Conservation (phyloP, 2,329 filamentous ascomycete genomes). For the Microsporum canis region DNA sequence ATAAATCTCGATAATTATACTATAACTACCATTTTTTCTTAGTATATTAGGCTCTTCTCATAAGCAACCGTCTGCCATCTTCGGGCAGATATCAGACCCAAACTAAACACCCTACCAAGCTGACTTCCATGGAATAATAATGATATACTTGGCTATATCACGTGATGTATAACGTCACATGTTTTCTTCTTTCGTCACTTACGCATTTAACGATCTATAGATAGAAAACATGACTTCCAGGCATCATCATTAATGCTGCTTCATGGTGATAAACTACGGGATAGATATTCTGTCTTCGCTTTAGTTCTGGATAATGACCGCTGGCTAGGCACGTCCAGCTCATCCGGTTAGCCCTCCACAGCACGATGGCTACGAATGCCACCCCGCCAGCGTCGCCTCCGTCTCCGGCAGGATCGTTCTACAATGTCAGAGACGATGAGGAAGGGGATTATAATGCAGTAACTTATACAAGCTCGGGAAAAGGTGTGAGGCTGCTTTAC, state of each 20-base stretch:
- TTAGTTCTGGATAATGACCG: not conserved
- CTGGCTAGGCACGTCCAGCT: not conserved
- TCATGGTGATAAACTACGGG: not conserved
- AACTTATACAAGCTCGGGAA: conserved; percentile 61
- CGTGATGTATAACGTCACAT: not conserved
- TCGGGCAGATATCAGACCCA: too few species aligned
- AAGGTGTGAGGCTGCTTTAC: conserved; percentile 79
- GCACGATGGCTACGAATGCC: not conserved
- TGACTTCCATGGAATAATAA: too few species aligned
- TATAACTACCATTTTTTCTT: too few species aligned
- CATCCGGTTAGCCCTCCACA: not conserved
- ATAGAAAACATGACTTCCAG: not conserved
- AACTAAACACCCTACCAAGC: too few species aligned
- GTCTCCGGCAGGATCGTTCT: conserved; percentile 80
- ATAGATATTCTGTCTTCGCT: not conserved
- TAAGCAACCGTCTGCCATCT: too few species aligned
- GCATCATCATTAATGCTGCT: not conserved
- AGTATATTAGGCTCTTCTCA: too few species aligned
- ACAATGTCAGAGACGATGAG: conserved; percentile 92
- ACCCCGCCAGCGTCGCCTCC: conserved; percentile 28
- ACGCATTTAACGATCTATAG: not conserved
- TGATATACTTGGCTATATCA: too few species aligned
- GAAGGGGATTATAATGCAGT: conserved; percentile 94
- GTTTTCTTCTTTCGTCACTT: not conserved
- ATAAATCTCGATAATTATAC: too few species aligned